Percentiles rank a stretch among this genome's conserved stretches.
These are phyloP conservation scores for Trypanosomatidae sp. DNA, from an alignment of 208 protist species.

Conservation along the genomic window DNA sequence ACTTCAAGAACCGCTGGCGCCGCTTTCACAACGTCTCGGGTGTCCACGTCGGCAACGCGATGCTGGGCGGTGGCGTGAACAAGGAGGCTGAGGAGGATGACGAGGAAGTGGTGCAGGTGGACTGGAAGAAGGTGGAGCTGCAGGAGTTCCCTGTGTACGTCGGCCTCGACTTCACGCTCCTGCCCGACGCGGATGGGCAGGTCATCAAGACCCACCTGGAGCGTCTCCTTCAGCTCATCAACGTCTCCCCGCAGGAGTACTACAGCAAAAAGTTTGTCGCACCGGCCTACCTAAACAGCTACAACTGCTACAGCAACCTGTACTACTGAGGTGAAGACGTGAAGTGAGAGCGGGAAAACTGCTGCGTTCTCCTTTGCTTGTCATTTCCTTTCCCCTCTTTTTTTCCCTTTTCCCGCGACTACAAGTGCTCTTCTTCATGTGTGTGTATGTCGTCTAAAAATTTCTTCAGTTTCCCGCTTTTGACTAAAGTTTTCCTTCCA, in stretches of 20 bases:
- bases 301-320: slow-evolving; percentile 58
- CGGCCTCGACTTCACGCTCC: slow-evolving; percentile 82
- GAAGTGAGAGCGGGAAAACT: not conserved
- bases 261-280: slow-evolving; percentile 76
- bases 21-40: slow-evolving; percentile 42
- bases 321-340: slow-evolving; percentile 33
- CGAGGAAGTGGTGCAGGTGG: slow-evolving; percentile 48
- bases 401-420: too few relatives aligned
- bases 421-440: slow-evolving; percentile 11
- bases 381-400: not conserved
- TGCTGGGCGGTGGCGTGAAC: slow-evolving; percentile 27
- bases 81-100: slow-evolving; percentile 57
- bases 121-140: slow-evolving; percentile 67
- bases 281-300: slow-evolving; percentile 44
- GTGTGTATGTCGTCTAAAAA: too few relatives aligned
- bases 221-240: slow-evolving; percentile 75
- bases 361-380: not conserved
- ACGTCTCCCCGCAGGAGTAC: slow-evolving; percentile 81
- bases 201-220: slow-evolving; percentile 76
- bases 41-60: slow-evolving; percentile 25
- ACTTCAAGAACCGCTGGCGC: slow-evolving; percentile 63
- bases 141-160: slow-evolving; percentile 83
- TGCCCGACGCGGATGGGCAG: slow-evolving; percentile 53
- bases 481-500: too few relatives aligned
- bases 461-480: too few relatives aligned